Percentiles rank a stretch among this genome's conserved stretches.
Evolutionary conservation across 2,329 filamentous ascomycete genomes (phyloP).

Genomic region (Aspergillus tanneri): DNA sequence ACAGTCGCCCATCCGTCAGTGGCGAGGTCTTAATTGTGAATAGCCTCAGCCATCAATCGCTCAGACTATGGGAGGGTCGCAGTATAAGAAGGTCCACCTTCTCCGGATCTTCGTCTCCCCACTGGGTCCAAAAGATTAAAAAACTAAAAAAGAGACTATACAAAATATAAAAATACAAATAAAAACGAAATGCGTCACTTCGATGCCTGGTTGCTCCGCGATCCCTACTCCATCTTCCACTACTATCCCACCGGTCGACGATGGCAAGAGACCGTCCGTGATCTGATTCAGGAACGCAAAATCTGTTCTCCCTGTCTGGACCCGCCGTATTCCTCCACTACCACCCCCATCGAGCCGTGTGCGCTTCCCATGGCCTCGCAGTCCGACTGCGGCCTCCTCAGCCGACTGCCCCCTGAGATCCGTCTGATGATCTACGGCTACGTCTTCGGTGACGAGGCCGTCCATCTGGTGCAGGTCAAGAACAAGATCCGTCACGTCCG

Average conservation of each 20-base stretch:
- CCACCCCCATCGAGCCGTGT: conserved; percentile 18
- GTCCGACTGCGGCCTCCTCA: conserved; percentile 22
- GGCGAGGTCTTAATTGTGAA: not conserved
- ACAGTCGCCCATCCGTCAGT: not conserved
- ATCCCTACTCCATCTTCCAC: conserved; percentile 42
- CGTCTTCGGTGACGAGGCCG: conserved; percentile 35
- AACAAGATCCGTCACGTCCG: conserved; percentile 38
- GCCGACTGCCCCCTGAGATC: conserved; percentile 36
- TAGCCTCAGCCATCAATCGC: too few species aligned
- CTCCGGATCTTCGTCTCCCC: too few species aligned
- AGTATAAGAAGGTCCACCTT: too few species aligned
- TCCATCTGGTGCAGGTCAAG: conserved; percentile 39
- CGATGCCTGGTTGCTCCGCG: conserved; percentile 40
- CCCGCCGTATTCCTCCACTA: not conserved
- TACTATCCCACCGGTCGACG: conserved; percentile 38
- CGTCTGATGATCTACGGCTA: conserved; percentile 40
- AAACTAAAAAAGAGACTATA: not conserved
- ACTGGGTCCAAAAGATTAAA: too few species aligned
- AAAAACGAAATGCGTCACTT: conserved; percentile 36
- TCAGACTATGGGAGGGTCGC: too few species aligned
- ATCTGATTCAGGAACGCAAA: conserved; percentile 36
- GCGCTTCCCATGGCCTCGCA: conserved; percentile 21
- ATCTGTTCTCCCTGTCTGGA: conserved; percentile 32
- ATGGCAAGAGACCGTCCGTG: conserved; percentile 38
- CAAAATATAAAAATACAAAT: not conserved